These are phyloP conservation scores for Talaromyces atroroseus DNA, from an alignment of 2,329 filamentous ascomycete species.

Conservation along the genomic window DNA sequence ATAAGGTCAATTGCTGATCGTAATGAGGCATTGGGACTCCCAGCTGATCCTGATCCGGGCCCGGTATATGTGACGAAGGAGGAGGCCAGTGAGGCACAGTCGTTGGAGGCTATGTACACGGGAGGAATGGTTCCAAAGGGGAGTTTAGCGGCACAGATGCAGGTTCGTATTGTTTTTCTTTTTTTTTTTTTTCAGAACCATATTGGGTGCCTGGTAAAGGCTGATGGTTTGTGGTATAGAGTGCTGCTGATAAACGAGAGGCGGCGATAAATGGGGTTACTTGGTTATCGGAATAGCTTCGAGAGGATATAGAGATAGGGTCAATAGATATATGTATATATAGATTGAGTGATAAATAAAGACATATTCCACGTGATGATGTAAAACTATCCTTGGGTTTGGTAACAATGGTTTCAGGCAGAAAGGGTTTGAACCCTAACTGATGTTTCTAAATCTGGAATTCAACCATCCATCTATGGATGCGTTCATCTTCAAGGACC, in stretches of 20 bases:
- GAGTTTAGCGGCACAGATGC: conserved; percentile 30
- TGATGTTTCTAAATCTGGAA: too few species aligned
- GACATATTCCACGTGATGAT: too few species aligned
- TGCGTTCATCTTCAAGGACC: too few species aligned
- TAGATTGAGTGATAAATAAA: too few species aligned
- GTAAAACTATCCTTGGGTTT: too few species aligned
- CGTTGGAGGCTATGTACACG: conserved; percentile 22
- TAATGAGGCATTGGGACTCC: conserved; percentile 26
- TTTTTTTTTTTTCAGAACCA: neutral
- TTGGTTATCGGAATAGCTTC: conserved; percentile 5
- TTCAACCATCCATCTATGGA: too few species aligned
- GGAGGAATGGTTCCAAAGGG: conserved; percentile 27
- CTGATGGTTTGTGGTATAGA: conserved; percentile 18
- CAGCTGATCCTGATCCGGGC: conserved; percentile 18
- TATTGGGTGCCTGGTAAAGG: too few species aligned
- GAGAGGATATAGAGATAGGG: too few species aligned
- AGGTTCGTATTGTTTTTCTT: conserved; percentile 20
- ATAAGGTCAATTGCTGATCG: conserved; percentile 29
- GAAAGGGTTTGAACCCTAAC: too few species aligned
- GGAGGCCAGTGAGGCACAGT: conserved; percentile 28
- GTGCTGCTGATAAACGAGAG: conserved; percentile 31
- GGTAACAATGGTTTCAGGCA: too few species aligned
- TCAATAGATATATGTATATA: too few species aligned
- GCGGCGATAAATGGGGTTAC: conserved; percentile 18
- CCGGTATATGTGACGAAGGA: conserved; percentile 29